These are phyloP conservation scores for Gossypium arboreum DNA, from an alignment of 345 rosid species.

Conservation along the genomic window DNA sequence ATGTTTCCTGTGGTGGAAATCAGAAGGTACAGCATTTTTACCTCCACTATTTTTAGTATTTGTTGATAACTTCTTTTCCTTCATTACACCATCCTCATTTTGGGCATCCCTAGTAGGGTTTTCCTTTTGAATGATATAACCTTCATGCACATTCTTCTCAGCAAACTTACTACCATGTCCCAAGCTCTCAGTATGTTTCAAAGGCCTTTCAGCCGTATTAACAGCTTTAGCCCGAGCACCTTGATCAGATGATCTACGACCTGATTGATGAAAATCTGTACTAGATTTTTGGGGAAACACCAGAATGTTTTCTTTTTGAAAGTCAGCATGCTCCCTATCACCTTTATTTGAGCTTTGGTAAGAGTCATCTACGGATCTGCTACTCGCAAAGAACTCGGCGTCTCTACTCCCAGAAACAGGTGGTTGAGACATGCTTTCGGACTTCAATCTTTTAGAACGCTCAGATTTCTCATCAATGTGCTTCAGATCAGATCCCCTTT, in stretches of 20 bases:
- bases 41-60: conserved; percentile 50
- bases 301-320: conserved; percentile 38
- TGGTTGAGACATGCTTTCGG: conserved; percentile 39
- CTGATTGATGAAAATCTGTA: conserved; percentile 39
- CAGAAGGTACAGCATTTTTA: conserved; percentile 43
- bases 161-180: conserved; percentile 23
- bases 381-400: conserved; percentile 32
- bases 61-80: conserved; percentile 48
- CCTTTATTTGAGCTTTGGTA: conserved; percentile 38
- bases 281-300: conserved; percentile 42
- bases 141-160: conserved; percentile 34
- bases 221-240: conserved; percentile 32
- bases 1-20: conserved; percentile 40
- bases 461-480: conserved; percentile 41
- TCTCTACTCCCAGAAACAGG: conserved; percentile 44
- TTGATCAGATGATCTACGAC: conserved; percentile 39
- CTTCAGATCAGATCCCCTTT: conserved; percentile 42
- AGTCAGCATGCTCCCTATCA: conserved; percentile 39
- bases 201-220: conserved; percentile 35
- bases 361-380: conserved; percentile 31
- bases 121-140: conserved; percentile 35
- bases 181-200: not conserved
- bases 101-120: conserved; percentile 46
- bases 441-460: conserved; percentile 47
- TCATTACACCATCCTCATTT: conserved; percentile 42